These are phyloP conservation scores for Naumovozyma baii DNA, from an alignment of 805 yeast genomes.

Conservation along the genomic window DNA sequence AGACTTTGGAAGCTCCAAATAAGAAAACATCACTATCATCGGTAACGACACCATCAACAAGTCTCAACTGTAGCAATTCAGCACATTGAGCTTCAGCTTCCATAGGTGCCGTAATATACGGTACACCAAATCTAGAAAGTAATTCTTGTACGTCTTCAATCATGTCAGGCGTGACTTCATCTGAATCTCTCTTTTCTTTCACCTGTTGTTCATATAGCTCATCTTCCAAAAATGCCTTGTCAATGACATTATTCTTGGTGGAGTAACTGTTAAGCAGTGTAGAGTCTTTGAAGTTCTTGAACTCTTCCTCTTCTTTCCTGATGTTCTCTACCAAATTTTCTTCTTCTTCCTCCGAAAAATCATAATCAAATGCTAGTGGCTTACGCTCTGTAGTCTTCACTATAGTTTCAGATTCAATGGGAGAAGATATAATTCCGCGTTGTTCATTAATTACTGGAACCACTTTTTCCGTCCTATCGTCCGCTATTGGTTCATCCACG, in stretches of 20 bases:
- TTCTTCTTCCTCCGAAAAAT: slow-evolving; percentile 72
- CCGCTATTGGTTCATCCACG: too few species aligned
- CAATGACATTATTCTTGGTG: slow-evolving; percentile 2
- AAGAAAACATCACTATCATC: slow-evolving; percentile 96
- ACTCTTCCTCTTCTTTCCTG: slow-evolving; percentile 62
- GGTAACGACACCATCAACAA: slow-evolving; percentile 92
- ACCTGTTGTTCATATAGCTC: slow-evolving; percentile 51
- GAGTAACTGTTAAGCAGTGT: slow-evolving; percentile 29
- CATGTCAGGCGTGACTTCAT: slow-evolving; percentile 82
- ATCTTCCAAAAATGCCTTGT: slow-evolving; percentile 30
- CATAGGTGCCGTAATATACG: slow-evolving; percentile 92
- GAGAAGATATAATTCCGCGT: not conserved
- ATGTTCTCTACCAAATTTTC: slow-evolving; percentile 53
- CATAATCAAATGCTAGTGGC: slow-evolving; percentile 40
- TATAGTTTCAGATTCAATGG: not conserved
- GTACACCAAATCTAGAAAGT: slow-evolving; percentile 81
- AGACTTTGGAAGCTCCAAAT: slow-evolving; percentile 78
- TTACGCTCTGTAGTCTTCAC: slow-evolving; percentile 1
- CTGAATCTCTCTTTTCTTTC: slow-evolving; percentile 76
- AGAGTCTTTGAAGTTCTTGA: slow-evolving; percentile 45
- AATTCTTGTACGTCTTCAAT: slow-evolving; percentile 84
- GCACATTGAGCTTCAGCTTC: slow-evolving; percentile 99
- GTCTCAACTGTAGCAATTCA: slow-evolving; percentile 48
- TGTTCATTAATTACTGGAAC: not conserved
- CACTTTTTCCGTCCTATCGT: too few species aligned